A percentile compares a stretch with the other conserved stretches of the same genome.
These are phyloP conservation scores for Blastomyces silverae DNA, from an alignment of 2,329 filamentous ascomycete genomes.

Conservation along the genomic window DNA sequence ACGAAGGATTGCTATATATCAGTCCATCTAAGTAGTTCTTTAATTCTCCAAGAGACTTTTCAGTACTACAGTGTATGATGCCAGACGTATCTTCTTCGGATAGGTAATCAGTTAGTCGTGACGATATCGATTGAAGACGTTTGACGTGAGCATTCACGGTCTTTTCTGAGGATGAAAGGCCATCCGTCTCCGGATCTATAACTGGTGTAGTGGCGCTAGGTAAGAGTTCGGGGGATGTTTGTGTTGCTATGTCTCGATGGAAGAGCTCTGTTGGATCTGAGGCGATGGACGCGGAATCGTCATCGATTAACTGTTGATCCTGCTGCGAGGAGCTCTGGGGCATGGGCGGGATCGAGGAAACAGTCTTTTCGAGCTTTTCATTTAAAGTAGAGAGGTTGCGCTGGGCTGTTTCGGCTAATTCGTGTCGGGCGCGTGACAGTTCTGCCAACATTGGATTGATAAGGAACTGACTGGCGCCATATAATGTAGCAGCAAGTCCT, in stretches of 20 bases:
- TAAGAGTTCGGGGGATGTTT: slow-evolving; percentile 48
- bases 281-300: slow-evolving; percentile 42
- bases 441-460: slow-evolving; percentile 52
- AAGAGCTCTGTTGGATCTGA: slow-evolving; percentile 59
- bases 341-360: slow-evolving; percentile 46
- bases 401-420: slow-evolving; percentile 49
- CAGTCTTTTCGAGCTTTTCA: slow-evolving; percentile 47
- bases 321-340: slow-evolving; percentile 21
- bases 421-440: slow-evolving; percentile 51
- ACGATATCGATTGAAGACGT: slow-evolving; percentile 46
- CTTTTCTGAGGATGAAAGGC: slow-evolving; percentile 23
- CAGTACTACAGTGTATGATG: slow-evolving; percentile 31
- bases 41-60: slow-evolving; percentile 39
- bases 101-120: slow-evolving; percentile 46
- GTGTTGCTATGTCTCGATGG: slow-evolving; percentile 57
- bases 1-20: slow-evolving; percentile 34
- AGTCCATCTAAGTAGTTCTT: slow-evolving; percentile 49
- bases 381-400: slow-evolving; percentile 51
- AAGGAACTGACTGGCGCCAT: slow-evolving; percentile 54
- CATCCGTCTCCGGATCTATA: slow-evolving; percentile 20
- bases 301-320: slow-evolving; percentile 27
- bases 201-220: slow-evolving; percentile 22
- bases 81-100: slow-evolving; percentile 35
- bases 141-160: slow-evolving; percentile 37
- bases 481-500: slow-evolving; percentile 50